Evolutionary conservation across 441 rosid genomes (phyloP).

Genomic region (Sinapis alba): DNA sequence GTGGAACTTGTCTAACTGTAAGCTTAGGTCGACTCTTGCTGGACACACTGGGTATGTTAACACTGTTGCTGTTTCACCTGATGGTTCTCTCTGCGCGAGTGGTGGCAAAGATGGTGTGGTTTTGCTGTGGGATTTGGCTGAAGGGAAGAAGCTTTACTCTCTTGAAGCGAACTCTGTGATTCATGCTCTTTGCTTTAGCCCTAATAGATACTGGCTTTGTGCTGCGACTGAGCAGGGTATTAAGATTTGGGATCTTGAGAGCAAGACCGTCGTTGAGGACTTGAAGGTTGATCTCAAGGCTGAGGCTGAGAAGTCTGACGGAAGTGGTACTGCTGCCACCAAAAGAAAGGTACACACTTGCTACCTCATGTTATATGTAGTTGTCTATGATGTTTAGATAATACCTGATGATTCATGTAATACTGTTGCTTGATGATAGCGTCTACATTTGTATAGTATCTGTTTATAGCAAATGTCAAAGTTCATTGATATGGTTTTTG

Average conservation of each 20-base stretch:
- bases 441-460: background rate
- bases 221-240: slow-evolving; percentile 92
- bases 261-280: slow-evolving; percentile 91
- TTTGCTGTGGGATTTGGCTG: slow-evolving; percentile 91
- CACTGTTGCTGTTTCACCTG: slow-evolving; percentile 97
- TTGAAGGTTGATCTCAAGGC: slow-evolving; percentile 94
- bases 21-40: slow-evolving; percentile 67
- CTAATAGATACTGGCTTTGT: slow-evolving; percentile 97
- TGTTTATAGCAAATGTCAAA: background rate
- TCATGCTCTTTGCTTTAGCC: slow-evolving; percentile 86
- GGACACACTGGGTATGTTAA: slow-evolving; percentile 86
- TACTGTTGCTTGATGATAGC: background rate
- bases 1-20: slow-evolving; percentile 91
- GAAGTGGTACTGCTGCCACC: slow-evolving; percentile 48
- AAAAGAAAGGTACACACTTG: slow-evolving; percentile 36
- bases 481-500: background rate
- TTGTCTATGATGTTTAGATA: background rate
- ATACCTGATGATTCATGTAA: background rate
- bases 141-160: slow-evolving; percentile 89
- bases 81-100: slow-evolving; percentile 95
- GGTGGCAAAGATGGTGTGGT: slow-evolving; percentile 95
- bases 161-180: slow-evolving; percentile 80
- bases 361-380: background rate
- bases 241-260: slow-evolving; percentile 97
- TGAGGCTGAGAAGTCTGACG: slow-evolving; percentile 80